These are phyloP conservation scores for Paraphoma sp. DNA, from an alignment of 2,329 filamentous ascomycete species.

Conservation along the genomic window DNA sequence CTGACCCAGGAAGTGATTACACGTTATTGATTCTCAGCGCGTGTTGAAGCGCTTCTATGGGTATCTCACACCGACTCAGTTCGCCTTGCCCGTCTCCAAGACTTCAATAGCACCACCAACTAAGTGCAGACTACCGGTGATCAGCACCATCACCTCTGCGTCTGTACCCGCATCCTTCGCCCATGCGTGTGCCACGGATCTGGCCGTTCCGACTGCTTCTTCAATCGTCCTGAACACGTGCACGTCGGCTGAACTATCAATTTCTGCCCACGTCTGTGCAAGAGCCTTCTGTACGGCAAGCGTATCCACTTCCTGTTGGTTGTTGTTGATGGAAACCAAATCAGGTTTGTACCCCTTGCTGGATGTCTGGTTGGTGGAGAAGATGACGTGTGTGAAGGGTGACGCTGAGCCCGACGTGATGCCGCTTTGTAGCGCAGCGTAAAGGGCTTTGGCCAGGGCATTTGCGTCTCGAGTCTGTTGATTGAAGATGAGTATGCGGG, in stretches of 20 bases:
- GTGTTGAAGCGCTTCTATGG: slow-evolving; percentile 32
- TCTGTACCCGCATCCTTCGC: slow-evolving; percentile 31
- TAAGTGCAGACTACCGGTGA: slow-evolving; percentile 85
- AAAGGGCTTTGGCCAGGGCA: slow-evolving; percentile 68
- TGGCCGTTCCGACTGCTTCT: slow-evolving; percentile 69
- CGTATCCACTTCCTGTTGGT: slow-evolving; percentile 63
- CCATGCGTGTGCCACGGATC: slow-evolving; percentile 46
- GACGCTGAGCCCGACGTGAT: slow-evolving; percentile 33
- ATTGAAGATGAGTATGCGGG: slow-evolving; percentile 82
- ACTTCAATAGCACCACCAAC: slow-evolving; percentile 80
- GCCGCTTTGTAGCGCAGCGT: slow-evolving; percentile 59
- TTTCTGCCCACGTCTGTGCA: slow-evolving; percentile 62
- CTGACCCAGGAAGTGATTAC: background rate
- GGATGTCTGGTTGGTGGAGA: slow-evolving; percentile 79
- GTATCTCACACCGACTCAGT: slow-evolving; percentile 22
- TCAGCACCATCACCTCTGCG: slow-evolving; percentile 66
- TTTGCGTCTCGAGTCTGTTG: slow-evolving; percentile 84
- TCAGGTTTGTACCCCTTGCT: slow-evolving; percentile 68
- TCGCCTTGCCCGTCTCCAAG: slow-evolving; percentile 57
- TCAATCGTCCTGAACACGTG: slow-evolving; percentile 70
- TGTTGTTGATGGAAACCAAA: slow-evolving; percentile 67
- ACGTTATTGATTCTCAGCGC: slow-evolving; percentile 2
- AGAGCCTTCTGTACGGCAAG: slow-evolving; percentile 73
- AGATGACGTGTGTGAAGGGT: slow-evolving; percentile 76
- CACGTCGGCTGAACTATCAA: slow-evolving; percentile 53